phyloP scores from a whole-genome alignment of 78 protist genomes.

The slime mould (Dictyostelium discoideum) region DNA sequence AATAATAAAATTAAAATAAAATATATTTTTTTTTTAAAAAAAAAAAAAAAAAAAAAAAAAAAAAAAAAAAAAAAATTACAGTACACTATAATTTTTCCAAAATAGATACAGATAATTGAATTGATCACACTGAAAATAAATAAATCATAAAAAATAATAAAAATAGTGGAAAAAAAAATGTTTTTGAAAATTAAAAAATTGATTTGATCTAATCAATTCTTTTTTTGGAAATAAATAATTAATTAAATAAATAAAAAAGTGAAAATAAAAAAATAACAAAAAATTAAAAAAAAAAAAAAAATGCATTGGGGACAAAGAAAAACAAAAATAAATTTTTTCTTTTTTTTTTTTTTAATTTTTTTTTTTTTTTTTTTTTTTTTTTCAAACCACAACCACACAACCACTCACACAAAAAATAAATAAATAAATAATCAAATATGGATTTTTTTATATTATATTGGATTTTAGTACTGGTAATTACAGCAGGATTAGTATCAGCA shows the following conservation, averaged over 20 bases:
- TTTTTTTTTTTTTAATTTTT: neutral
- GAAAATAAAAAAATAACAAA: neutral
- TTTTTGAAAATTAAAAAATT: no score
- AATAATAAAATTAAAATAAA: neutral
- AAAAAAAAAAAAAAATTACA: no score
- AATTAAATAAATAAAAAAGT: no score
- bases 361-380: neutral
- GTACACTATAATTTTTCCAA: no score
- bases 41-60: no score
- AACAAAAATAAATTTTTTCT: neutral
- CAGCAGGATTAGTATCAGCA: slow-evolving; percentile 32
- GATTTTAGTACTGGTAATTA: slow-evolving; percentile 15
- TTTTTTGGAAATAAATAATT: neutral
- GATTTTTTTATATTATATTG: slow-evolving; percentile 30
- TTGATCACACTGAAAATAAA: no score
- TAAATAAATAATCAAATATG: neutral
- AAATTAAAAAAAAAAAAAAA: neutral
- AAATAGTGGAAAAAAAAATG: no score
- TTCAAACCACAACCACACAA: neutral
- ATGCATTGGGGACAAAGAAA: neutral
- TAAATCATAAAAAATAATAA: no score
- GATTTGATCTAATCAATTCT: no score
- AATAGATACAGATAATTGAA: no score
- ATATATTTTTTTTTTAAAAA: neutral
- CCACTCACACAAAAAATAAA: neutral